Percentiles rank a stretch among this genome's conserved stretches.
Evolutionary conservation across 805 yeast genomes (phyloP).

Genomic region (Ogataea neopini): DNA sequence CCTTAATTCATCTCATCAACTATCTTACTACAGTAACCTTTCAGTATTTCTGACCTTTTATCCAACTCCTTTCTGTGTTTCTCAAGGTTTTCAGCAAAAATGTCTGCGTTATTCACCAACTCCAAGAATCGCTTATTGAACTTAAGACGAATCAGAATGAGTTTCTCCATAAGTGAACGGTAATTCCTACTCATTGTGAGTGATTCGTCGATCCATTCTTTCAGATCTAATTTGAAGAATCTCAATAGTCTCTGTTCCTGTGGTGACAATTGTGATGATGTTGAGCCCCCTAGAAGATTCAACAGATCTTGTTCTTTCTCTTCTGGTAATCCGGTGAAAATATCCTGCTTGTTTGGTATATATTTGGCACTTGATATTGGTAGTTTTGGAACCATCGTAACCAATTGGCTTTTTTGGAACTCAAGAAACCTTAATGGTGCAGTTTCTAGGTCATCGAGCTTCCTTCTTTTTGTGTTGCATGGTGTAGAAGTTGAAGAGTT

Average conservation of each 20-base stretch:
- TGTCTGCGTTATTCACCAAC: constrained; percentile 22
- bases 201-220: constrained; percentile 42
- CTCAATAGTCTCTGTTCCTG: constrained; percentile 22
- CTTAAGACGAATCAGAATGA: constrained; percentile 41
- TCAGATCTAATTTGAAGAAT: constrained; percentile 19
- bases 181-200: constrained; percentile 36
- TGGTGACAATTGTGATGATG: constrained; percentile 8
- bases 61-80: constrained; percentile 35
- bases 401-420: neutral
- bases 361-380: constrained; percentile 16
- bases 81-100: constrained; percentile 23
- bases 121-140: constrained; percentile 39
- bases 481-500: constrained; percentile 25
- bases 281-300: constrained; percentile 11
- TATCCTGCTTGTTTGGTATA: constrained; percentile 13
- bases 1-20: constrained; percentile 22
- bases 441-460: constrained; percentile 4
- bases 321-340: constrained; percentile 17
- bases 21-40: constrained; percentile 44
- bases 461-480: constrained; percentile 20
- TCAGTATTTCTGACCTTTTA: constrained; percentile 41
- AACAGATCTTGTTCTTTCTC: constrained; percentile 17
- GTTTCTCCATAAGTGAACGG: constrained; percentile 34
- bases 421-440: constrained; percentile 14
- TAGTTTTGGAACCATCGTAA: neutral